Base-by-base conservation (phyloP, 2,329 filamentous ascomycete species). In the Raffaelea albimanens region DNA sequence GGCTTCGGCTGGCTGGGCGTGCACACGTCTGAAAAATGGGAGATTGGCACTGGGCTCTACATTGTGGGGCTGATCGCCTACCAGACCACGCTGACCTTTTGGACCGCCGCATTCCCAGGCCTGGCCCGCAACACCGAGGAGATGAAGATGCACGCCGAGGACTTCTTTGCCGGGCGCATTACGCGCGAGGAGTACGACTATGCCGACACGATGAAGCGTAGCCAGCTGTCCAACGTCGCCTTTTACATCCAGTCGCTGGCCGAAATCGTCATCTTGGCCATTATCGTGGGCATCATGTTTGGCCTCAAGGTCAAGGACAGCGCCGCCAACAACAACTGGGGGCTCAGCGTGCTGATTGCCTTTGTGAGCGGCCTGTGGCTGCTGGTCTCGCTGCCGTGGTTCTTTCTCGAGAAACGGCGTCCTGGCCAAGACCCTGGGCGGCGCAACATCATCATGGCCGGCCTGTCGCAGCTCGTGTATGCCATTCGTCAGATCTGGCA, bases 361-460 rank as follows among this genome's bases (percentile, higher is more conserved):
- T 42, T 46, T 19, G 45, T 39, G 11, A 42, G n/a, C 8, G 36
- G 45, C 25, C 19, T 46, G 23, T 46, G 45, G 45, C 13, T 46
- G 23, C 38, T 46, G 14, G 38, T 46, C 22, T 55, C 54, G 8
- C 41, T 56, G 4, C 55, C 55, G 3, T 57, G 55, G 50, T 57
- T 57, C 33, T 42, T 56, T n/a, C 48, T 57, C 13, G 54, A 57
- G 44, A 54, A 55, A 47, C 51, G 53, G 34, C 45, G 55, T 7
- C 53, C 55, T 1, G 54, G 54, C 8, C 55, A 57, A 45, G 52
- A 57, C 49, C 49, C 45, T 9, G 22, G 29, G 25, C 16, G 39
- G 16, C 23, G 38, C 10, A 36, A 46, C 39, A 36, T 46, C 16
- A 11, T 46, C 16, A 2, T 42, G 8, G 34, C 44, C 38, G 44